A percentile compares a stretch with the other conserved stretches of the same genome.
phyloP scores from a whole-genome alignment of 2,329 filamentous ascomycete genomes.

The Sphaceloma murrayae region DNA sequence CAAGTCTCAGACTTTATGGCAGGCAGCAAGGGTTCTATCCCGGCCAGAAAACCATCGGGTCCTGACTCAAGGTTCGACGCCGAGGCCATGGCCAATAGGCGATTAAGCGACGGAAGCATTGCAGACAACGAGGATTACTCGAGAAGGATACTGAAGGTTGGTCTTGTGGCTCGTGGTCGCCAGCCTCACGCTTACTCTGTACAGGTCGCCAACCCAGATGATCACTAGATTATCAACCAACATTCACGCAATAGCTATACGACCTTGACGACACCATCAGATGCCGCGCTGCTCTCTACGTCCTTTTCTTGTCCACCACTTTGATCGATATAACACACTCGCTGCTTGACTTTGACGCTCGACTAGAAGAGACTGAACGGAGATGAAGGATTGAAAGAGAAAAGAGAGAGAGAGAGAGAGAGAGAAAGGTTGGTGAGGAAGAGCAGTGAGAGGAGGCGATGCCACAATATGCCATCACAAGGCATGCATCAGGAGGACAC shows the following conservation, averaged over 20 bases:
- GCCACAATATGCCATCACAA: too few relatives aligned
- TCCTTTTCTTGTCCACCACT: conserved; percentile 14
- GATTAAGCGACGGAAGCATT: conserved; percentile 90
- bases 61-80: conserved; percentile 75
- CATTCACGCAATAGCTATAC: not conserved
- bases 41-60: conserved; percentile 9
- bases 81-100: conserved; percentile 65
- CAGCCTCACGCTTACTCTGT: not conserved
- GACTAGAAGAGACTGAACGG: conserved; percentile 1
- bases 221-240: conserved; percentile 1
- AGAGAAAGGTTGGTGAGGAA: too few relatives aligned
- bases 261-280: conserved; percentile 12
- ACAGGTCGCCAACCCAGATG: conserved; percentile 21
- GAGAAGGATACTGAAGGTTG: conserved; percentile 82
- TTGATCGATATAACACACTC: conserved; percentile 8
- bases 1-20: conserved; percentile 62
- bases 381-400: conserved; percentile 1
- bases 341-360: conserved; percentile 1
- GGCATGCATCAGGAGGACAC: not conserved
- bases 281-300: not conserved
- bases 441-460: too few relatives aligned
- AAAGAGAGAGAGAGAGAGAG: not conserved
- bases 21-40: conserved; percentile 35
- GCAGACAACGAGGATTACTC: conserved; percentile 97
- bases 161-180: conserved; percentile 20